Base-by-base conservation (phyloP, 768 basidiomycete genomes). In the Terana coerulea region DNA sequence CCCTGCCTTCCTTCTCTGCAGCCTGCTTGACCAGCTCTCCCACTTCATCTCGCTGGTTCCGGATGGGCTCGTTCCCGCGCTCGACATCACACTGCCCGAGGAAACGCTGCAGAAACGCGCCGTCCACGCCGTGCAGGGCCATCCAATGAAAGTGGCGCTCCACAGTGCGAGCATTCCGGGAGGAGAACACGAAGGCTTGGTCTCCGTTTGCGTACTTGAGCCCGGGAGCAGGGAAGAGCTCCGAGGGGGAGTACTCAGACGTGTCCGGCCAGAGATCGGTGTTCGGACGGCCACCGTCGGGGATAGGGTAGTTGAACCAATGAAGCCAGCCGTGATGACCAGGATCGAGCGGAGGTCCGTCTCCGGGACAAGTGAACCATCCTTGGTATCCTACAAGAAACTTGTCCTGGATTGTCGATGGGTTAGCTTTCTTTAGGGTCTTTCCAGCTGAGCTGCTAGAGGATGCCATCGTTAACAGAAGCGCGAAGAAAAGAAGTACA, bases 311-410 rank as follows among this genome's bases (percentile, higher is more conserved):
- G 55, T 81, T 74, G 64, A 88, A 81, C 90, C 91, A 92, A 60
- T 92, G 90, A 17, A 90, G 72, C 91, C 91, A 92, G 25, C 90
- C 90, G 58, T 90, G 87, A 60, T 91, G 90, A 2, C 80, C 82
- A 64, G 81, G 81, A 48, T 74, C 76, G 25, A 91, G 73, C 1
- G 64, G 67, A 28, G 57, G 51, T 9, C 65, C 65, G 35, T 66
- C 64, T 28, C 66, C 64, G 17, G 62, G 55, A 47, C 66, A 67
- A n/a, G 66, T 67, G 44, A 67, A 88, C 90, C 90, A 92, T 64
- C 89, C 91, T 68, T 92, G 91, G 65, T 92, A 92, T 30, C 90
- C 90, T 0, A 91, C 86, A 26, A 93, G 67, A 59, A 91, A 81
- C 62, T 92, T 93, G 69, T 89, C 80, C 51, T 89, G 86, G 41